Base-by-base conservation (phyloP, 495 filamentous ascomycete species). In the Penicillium psychrofluorescens region DNA sequence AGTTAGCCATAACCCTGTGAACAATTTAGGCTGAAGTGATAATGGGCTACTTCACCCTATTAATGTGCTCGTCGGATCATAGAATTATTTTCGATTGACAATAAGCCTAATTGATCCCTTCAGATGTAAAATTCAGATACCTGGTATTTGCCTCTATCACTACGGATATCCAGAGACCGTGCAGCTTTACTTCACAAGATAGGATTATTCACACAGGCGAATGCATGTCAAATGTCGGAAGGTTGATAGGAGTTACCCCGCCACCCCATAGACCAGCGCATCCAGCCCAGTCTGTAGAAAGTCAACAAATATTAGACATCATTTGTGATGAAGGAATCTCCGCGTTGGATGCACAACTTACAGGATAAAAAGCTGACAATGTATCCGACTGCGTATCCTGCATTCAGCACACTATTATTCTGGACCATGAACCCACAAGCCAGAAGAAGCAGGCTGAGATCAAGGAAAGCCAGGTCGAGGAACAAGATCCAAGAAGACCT, bases 241-340 rank as follows among this genome's bases (percentile, higher is more conserved):
- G 29, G 1, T 41, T 40, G 30, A 46, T 46, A 4, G 44, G 30
- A 8, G 44, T 46, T 7, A 40, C 36, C 31, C 44, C 44, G 11
- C 44, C 44, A 40, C n/a, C 22, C 44, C 44, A 46, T 41, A 46
- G 28, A 13, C 44, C 44, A 40, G 44, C 44, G 36, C 37, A 40
- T 8, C 44, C 44, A 16, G 44, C 44, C 44, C 44, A 46, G 37
- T 46, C 44, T 46, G 15, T 10, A 11, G 8, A 41, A 22, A 22
- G 22, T 6, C 22, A 7, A 12, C 29, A 11, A 9, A 36, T 16
- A 46, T 8, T 15, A 14, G 7, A 6, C 1, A 32, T 36, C 30
- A 40, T 29, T 8, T 11, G 5, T 29, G 8, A 27, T 6, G 11
- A 43, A 16, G 15, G 29, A n/a, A 11, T 11, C 22, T 22, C 22